Base-by-base conservation (phyloP, 768 basidiomycete species). In the Kwoniella heveanensis region DNA sequence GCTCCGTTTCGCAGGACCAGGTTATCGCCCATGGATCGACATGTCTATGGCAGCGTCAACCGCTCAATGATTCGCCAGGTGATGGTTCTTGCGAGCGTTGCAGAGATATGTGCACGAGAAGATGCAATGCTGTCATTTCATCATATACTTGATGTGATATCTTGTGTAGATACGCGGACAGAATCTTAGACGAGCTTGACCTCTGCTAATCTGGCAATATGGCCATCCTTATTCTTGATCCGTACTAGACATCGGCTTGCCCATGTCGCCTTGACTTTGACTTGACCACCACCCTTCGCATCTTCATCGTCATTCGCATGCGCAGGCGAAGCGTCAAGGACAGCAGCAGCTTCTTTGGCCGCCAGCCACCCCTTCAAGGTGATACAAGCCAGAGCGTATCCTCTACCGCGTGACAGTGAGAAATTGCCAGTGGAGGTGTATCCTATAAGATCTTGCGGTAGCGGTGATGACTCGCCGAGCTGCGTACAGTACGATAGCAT, bases 341-440 rank as follows among this genome's bases (percentile, higher is more conserved):
- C n/a, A n/a, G 17, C 21, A 48, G 59, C 37, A 13, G 69, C 47
- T 2, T 25, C n/a, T 19, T 44, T 19, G 6, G 39, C 39, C 3
- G 39, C 3, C 51, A 71, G 22, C 25, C 66, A 65, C n/a, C 32
- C 46, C 9, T 46, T 52, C 21, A 93, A 74, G 2, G 90, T 82
- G 19, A 97, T 80, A 0, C 88, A 86, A 19, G 88, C 95, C 13
- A 96, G 83, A 1, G 86, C 93, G 70, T 86, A 86, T 0, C 91
- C 92, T 62, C 85, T 81, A 0, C 94, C 94, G 27, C 87, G 85
- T 0, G 86, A 84, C 8, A 97, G 83, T 1, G 93, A 94, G 75
- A 85, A 89, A 64, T 87, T 87, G 0, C 93, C 94, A 1, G 90
- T 88, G 0, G 92, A 91, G 21, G 92, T 83, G 71, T 90, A 90